Evolutionary conservation across 2,329 filamentous ascomycete species (phyloP), one percentile per base, ranked within the genome.

Genomic region (Monascus ruber): DNA sequence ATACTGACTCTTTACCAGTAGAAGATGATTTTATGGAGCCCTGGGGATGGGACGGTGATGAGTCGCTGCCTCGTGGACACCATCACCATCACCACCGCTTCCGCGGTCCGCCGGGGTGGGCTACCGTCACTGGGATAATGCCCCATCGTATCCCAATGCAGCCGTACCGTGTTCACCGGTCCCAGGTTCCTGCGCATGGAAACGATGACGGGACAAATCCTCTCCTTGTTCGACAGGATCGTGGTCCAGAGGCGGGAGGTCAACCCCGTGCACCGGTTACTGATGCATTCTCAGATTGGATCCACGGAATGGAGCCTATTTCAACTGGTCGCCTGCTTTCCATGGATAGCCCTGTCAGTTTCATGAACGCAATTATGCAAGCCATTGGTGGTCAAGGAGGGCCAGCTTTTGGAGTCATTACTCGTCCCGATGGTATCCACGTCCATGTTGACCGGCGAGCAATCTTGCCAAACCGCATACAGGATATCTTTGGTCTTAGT

Each of bases 151-250:
- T 63, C 38, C 56, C 59, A 8, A 63, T 64, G 24, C 63, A 62
- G 31, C 58, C 60, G 10, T 69, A 68, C 44, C 62, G 67, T 39
- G 57, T 67, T 28, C 66, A 69, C 43, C 59, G 67, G 34, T 59
- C 52, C 29, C 58, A 65, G 36, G 51, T 60, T 9, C 68, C 73
- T 27, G 65, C 74, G 38, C 71, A 74, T 41, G 71, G 71, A 26
- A 72, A 74, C 28, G 86, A 94, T 47, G 88, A 95, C 56, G 87
- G 86, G 3, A 72, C 79, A 24, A 95, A 96, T 54, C 89, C 89
- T 33, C 71, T 96, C 8, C 76, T 96, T 39, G 82, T 87, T 47
- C 81, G 85, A 40, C 61, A 63, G 34, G 64, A 59, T 38, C 59
- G 56, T 35, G 49, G 50, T 25, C 48, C 52, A 32, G 61, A 65